Evolutionary conservation across 1,139 yeast species (phyloP).

Genomic region (Saccharomycopsis phalli): DNA sequence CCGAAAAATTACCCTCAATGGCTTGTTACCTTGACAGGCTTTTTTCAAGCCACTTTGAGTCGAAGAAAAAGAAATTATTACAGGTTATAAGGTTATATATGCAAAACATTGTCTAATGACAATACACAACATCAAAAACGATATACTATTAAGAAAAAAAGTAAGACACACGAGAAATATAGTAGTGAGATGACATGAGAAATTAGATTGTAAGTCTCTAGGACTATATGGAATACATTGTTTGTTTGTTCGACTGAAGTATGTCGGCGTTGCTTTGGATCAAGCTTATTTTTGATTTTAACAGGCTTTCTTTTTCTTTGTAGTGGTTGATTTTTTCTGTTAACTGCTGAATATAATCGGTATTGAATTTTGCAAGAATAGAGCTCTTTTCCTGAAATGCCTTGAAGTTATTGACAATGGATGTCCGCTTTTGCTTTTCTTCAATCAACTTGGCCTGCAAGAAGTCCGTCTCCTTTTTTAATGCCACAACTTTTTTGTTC

Average conservation of each 20-base stretch:
- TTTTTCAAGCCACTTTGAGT: too few relatives aligned
- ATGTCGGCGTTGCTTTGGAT: conserved; percentile 14
- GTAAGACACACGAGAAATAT: too few relatives aligned
- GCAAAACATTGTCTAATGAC: too few relatives aligned
- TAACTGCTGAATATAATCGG: conserved; percentile 14
- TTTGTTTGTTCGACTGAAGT: conserved; percentile 5
- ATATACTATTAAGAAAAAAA: too few relatives aligned
- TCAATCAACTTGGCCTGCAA: conserved; percentile 1
- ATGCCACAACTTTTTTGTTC: conserved; percentile 2
- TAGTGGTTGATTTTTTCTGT: conserved; percentile 12
- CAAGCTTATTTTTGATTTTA: conserved; percentile 14
- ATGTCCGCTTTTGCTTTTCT: conserved; percentile 9
- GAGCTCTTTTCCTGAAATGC: conserved; percentile 13
- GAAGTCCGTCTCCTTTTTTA: conserved; percentile 6
- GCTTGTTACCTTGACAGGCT: too few relatives aligned
- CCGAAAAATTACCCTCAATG: too few relatives aligned
- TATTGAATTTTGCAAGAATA: conserved; percentile 14
- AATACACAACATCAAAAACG: too few relatives aligned
- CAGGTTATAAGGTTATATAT: too few relatives aligned
- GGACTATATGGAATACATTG: conserved; percentile 3
- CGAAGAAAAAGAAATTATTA: too few relatives aligned
- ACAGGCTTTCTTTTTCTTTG: conserved; percentile 9
- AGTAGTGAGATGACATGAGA: too few relatives aligned
- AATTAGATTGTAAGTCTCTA: too few relatives aligned
- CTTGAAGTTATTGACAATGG: conserved; percentile 9